Percentiles rank a stretch among this genome's conserved stretches.
Conservation (phyloP, 1,139 yeast species). For the Kodamaea sp. region DNA sequence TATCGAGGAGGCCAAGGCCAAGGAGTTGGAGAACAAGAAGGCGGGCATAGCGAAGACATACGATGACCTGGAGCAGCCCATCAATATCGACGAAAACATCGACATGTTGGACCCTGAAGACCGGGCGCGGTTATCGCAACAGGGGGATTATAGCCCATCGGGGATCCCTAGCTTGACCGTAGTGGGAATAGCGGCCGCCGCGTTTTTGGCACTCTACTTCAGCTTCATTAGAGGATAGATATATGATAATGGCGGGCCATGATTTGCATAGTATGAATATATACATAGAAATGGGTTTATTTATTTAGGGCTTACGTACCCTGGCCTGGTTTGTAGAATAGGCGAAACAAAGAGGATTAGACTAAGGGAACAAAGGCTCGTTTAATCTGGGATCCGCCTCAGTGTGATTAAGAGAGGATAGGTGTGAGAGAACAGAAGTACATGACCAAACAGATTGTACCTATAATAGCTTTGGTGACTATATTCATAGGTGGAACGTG, state of each 20-base stretch:
- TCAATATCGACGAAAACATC: conserved; percentile 20
- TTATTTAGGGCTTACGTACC: too few species aligned
- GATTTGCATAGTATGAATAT: too few species aligned
- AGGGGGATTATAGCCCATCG: conserved; percentile 18
- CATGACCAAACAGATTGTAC: too few species aligned
- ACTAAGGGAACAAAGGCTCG: too few species aligned
- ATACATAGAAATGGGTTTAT: too few species aligned
- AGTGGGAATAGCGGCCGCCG: conserved; percentile 32
- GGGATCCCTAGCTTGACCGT: conserved; percentile 17
- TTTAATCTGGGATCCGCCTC: too few species aligned
- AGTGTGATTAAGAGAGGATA: too few species aligned
- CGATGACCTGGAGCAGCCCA: conserved; percentile 6
- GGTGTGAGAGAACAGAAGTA: too few species aligned
- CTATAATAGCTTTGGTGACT: too few species aligned
- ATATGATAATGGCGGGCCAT: neutral
- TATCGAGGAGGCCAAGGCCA: conserved; percentile 16
- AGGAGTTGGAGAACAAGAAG: conserved; percentile 5
- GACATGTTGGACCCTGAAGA: conserved; percentile 47
- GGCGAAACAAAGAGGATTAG: too few species aligned
- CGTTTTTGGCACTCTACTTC: conserved; percentile 16
- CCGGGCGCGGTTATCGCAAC: conserved; percentile 40
- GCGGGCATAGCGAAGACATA: neutral
- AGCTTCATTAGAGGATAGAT: conserved; percentile 1
- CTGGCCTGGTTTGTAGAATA: too few species aligned
- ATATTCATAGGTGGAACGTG: too few species aligned